phyloP scores from a whole-genome alignment of 306 rosid genomes.

The Ochetophila trinervis region DNA sequence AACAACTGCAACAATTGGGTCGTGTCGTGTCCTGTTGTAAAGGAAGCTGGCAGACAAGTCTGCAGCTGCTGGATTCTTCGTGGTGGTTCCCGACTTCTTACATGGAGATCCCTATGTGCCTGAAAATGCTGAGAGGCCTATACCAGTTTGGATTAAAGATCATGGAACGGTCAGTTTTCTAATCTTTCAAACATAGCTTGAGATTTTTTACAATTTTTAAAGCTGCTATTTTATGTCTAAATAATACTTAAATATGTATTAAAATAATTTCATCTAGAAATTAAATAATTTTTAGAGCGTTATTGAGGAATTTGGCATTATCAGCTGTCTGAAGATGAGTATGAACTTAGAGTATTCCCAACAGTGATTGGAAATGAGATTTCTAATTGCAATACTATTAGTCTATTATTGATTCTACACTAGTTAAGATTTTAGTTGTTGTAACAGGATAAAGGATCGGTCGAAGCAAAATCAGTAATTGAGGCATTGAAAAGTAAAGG shows the following conservation, averaged over 20 bases:
- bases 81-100: constrained; percentile 62
- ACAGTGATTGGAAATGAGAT: too few species aligned
- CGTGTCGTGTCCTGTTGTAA: constrained; percentile 5
- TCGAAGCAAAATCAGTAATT: constrained; percentile 45
- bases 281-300: too few species aligned
- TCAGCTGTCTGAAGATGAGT: too few species aligned
- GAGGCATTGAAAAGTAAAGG: constrained; percentile 58
- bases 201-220: too few species aligned
- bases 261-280: too few species aligned
- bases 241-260: too few species aligned
- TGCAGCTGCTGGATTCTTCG: constrained; percentile 50
- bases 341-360: too few species aligned
- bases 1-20: too few species aligned
- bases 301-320: too few species aligned
- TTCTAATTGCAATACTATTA: not conserved
- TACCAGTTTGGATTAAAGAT: constrained; percentile 32
- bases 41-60: constrained; percentile 65
- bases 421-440: not conserved
- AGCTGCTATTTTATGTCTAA: too few species aligned
- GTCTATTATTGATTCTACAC: not conserved
- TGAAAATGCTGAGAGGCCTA: constrained; percentile 26
- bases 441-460: constrained; percentile 54
- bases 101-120: constrained; percentile 47
- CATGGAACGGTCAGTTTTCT: constrained; percentile 44
- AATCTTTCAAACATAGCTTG: not conserved